A percentile compares a stretch with the other conserved stretches of the same genome.
Conservation (phyloP, 78 protist species). For the Trichosphaerium sp. region DNA sequence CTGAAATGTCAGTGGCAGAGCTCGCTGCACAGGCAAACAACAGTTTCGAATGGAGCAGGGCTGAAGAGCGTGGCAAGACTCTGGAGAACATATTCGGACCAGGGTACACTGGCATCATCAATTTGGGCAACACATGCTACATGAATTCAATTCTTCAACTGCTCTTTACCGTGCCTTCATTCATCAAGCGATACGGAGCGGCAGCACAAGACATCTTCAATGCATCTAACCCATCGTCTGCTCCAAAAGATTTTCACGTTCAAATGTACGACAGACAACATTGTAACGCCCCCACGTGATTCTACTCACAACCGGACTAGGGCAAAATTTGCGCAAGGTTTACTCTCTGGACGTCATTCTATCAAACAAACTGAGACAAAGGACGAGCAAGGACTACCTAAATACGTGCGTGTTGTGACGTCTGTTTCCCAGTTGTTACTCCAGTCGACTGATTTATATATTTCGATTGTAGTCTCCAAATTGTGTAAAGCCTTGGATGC, state of each 20-base stretch:
- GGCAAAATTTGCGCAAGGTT: slow-evolving; percentile 64
- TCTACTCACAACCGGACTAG: slow-evolving; percentile 30
- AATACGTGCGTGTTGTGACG: no score
- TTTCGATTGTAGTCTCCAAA: slow-evolving; percentile 17
- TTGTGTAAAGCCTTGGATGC: slow-evolving; percentile 69
- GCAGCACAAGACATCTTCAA: slow-evolving; percentile 10
- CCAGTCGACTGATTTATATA: neutral
- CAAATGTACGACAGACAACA: neutral
- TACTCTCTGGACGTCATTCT: slow-evolving; percentile 55
- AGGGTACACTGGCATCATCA: slow-evolving; percentile 83
- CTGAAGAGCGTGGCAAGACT: slow-evolving; percentile 60
- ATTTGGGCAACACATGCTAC: slow-evolving; percentile 92
- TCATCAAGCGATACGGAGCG: slow-evolving; percentile 11
- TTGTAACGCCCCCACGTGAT: neutral
- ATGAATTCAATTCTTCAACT: slow-evolving; percentile 70
- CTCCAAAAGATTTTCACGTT: neutral
- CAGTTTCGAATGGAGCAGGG: slow-evolving; percentile 47
- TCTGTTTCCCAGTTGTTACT: no score
- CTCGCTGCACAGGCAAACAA: slow-evolving; percentile 70
- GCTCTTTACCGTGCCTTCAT: slow-evolving; percentile 37
- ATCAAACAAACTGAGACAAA: slow-evolving; percentile 3
- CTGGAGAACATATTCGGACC: slow-evolving; percentile 68
- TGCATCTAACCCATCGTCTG: slow-evolving; percentile 5
- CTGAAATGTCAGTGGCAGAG: slow-evolving; percentile 83
- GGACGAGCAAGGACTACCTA: slow-evolving; percentile 3